These are phyloP conservation scores for Tranzscheliella williamsii DNA, from an alignment of 1,284 basidiomycete genomes.

Conservation along the genomic window DNA sequence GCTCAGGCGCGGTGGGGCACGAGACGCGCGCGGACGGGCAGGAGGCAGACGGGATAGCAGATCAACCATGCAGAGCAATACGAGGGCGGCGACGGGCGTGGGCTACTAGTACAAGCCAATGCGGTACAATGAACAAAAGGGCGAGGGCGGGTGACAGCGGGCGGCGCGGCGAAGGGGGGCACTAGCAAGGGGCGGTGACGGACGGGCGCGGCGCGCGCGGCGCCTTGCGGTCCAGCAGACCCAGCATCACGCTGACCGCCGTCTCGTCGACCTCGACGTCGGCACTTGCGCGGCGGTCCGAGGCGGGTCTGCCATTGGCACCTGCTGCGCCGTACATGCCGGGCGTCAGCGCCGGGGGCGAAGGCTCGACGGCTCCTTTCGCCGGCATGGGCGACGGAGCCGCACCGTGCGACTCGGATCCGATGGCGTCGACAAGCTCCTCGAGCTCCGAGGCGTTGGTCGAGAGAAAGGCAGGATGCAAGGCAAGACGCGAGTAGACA, in stretches of 20 bases:
- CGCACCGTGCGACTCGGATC: constrained; percentile 12
- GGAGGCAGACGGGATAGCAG: too few species aligned
- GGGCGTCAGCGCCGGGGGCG: constrained; percentile 15
- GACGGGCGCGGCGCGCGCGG: too few species aligned
- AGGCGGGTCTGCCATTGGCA: constrained; percentile 3
- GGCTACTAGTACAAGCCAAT: too few species aligned
- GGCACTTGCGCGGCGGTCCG: constrained; percentile 4
- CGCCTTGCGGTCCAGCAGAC: constrained; percentile 40
- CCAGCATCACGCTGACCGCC: constrained; percentile 40
- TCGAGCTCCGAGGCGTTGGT: constrained; percentile 49
- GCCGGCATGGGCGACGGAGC: constrained; percentile 12
- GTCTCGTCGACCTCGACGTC: constrained; percentile 43
- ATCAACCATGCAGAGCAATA: too few species aligned
- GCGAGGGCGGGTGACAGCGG: too few species aligned
- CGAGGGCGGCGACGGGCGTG: too few species aligned
- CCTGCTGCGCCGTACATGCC: constrained; percentile 26
- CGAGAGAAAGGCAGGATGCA: constrained; percentile 50
- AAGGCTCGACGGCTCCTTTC: constrained; percentile 13
- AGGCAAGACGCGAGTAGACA: constrained; percentile 46
- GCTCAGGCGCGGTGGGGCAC: too few species aligned
- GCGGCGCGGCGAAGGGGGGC: too few species aligned
- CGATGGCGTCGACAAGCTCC: constrained; percentile 48
- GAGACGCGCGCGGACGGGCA: too few species aligned
- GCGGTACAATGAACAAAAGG: too few species aligned
- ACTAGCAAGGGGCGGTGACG: too few species aligned